phyloP scores from a whole-genome alignment of 805 yeast genomes.

The Jamesozyma gamospora region DNA sequence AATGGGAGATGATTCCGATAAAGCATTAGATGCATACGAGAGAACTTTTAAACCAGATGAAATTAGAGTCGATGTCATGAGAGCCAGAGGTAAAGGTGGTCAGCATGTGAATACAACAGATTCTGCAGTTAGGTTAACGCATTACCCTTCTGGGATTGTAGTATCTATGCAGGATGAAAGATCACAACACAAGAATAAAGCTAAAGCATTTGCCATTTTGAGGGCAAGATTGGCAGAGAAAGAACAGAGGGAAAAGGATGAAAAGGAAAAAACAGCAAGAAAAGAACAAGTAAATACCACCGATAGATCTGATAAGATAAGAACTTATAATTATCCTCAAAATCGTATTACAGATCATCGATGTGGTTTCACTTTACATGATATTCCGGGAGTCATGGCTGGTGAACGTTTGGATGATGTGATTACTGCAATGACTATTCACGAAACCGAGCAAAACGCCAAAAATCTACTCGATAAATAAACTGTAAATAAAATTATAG shows the following conservation, averaged over 20 bases:
- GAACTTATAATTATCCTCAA: conserved; percentile 90
- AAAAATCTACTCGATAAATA: conserved; percentile 27
- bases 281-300: conserved; percentile 80
- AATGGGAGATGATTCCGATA: conserved; percentile 47
- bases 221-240: conserved; percentile 77
- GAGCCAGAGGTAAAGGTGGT: conserved; percentile 96
- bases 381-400: conserved; percentile 53
- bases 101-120: conserved; percentile 97
- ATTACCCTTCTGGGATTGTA: conserved; percentile 80
- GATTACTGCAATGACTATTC: conserved; percentile 41
- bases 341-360: conserved; percentile 91
- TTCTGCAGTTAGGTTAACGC: conserved; percentile 89
- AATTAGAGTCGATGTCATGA: conserved; percentile 89
- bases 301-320: conserved; percentile 83
- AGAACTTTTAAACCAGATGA: conserved; percentile 77
- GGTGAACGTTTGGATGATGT: conserved; percentile 51
- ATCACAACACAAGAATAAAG: conserved; percentile 89
- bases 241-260: conserved; percentile 56
- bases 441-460: conserved; percentile 38
- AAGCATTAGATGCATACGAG: conserved; percentile 42
- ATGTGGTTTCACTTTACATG: conserved; percentile 71
- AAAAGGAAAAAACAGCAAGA: conserved; percentile 55
- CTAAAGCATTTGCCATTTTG: conserved; percentile 76
- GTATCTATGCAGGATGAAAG: conserved; percentile 92
- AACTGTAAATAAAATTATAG: no score